Evolutionary conservation across 2,329 filamentous ascomycete genomes (phyloP), one percentile per base, ranked within the genome.

Genomic region (Xylaria sp.): DNA sequence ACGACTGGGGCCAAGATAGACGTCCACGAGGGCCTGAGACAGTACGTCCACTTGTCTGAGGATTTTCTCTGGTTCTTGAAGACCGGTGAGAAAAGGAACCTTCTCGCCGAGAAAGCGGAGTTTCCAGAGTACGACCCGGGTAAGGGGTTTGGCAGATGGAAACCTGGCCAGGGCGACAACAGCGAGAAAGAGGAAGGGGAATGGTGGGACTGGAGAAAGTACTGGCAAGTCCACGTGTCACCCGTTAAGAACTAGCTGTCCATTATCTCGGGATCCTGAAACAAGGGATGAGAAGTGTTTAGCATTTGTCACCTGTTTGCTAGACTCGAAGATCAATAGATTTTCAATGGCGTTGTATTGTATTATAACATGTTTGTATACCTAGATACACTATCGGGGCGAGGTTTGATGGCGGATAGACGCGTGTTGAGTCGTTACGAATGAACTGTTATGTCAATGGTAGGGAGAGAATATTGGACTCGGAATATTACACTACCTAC

Each of bases 1-100:
- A 87, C 88, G 0, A 91, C 89, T 0, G 88, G 89, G 0, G 86
- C 89, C 0, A 86, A 82, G 0, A 83, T 90, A n/a, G 80, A 88
- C 63, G 86, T 86, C 1, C 82, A 81, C 52, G 83, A 88, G 66
- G 89, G 87, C 0, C 76, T 91, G 51, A 77, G 80, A 36, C 85
- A 90, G 77, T 91, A 92, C 72, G 88, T 91, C 33, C 82, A 86
- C 54, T 80, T 89, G 1, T 85, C 88, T 0, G 78, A 85, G 56
- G 86, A 88, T 52, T 91, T 91, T 69, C 75, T 91, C 68, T 78
- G 82, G 31, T 90, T 84, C 70, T 66, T 86, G 25, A 71, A 72
- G 2, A 78, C 79, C 1, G 82, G 82, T 0, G 77, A 83, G 64
- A 82, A 81, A 72, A 78, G 77, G 7, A 84, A 85, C 0, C 74